Base-by-base conservation (phyloP, 768 basidiomycete genomes). In the Rubroboletus pulcherrimus region DNA sequence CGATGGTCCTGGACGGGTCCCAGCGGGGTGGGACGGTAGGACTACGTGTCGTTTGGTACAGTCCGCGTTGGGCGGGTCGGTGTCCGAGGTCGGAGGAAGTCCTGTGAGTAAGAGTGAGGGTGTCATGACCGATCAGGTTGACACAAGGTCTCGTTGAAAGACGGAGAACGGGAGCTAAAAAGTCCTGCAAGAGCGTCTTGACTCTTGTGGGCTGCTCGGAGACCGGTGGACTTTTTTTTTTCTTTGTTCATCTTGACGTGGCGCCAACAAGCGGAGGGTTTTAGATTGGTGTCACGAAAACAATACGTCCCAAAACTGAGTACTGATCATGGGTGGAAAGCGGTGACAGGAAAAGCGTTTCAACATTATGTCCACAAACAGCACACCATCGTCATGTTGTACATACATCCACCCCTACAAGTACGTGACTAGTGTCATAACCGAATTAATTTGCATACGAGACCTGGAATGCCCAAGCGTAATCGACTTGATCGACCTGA, bases 401-500 rank as follows among this genome's bases (percentile, higher is more conserved):
- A 26, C 24, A 7, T 41, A 58, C 24, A 7, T 41, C 60, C 57
- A 46, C 9, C 12, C 30, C 26, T 45, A 44, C 6, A 21, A 2
- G 4, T 26, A 33, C 30, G 4, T 17, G 21, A 40, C 1, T 8
- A 33, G 14, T 15, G 9, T 37, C 38, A 21, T 3, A 19, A 26
- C 5, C 24, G 0, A 26, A 4, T 55, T n/a, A 64, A 14, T 39
- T 39, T 24, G 43, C 53, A 57, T 77, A 78, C 41, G 57, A 59
- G 11, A 76, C 71, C 49, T 71, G 65, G 61, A 78, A 77, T 3
- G 74, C 74, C 77, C 77, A 78, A 2, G 77, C 77, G 50, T 61
- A 66, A 12, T 74, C 59, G 2, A 75, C 66, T 4, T 44, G 51
- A 26, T 66, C 61, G 0, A 65, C 56, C 37, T 65, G 59, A 26